A percentile compares a stretch with the other conserved stretches of the same genome.
Conservation (phyloP, 2,329 filamentous ascomycete genomes). For the Thelonectria discophora region DNA sequence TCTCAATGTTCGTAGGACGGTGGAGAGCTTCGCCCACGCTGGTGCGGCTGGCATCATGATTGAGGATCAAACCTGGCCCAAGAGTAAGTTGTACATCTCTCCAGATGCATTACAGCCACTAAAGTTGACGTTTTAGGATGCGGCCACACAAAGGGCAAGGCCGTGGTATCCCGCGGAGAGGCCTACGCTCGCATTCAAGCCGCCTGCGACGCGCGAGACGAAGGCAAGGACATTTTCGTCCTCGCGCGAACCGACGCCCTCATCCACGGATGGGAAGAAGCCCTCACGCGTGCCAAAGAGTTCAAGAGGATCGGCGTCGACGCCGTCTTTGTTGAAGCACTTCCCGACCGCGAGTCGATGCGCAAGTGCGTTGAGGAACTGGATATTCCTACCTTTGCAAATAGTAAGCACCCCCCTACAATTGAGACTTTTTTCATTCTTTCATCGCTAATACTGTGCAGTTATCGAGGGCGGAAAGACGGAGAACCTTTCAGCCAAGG, state of each 20-base stretch:
- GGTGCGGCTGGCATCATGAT: constrained; percentile 53
- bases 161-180: constrained; percentile 55
- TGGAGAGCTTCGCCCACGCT: constrained; percentile 51
- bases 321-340: constrained; percentile 53
- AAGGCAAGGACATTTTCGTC: constrained; percentile 56
- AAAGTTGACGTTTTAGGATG: constrained; percentile 28
- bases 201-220: constrained; percentile 54
- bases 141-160: constrained; percentile 56
- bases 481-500: constrained; percentile 46
- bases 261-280: constrained; percentile 55
- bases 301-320: constrained; percentile 55
- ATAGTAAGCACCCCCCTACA: constrained; percentile 34
- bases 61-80: constrained; percentile 60
- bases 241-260: constrained; percentile 55
- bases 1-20: constrained; percentile 56
- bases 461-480: constrained; percentile 48
- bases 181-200: constrained; percentile 56
- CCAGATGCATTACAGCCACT: no score
- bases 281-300: constrained; percentile 51
- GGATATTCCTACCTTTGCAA: constrained; percentile 53
- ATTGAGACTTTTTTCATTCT: background rate
- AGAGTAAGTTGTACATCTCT: constrained; percentile 29
- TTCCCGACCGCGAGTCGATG: constrained; percentile 55
- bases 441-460: background rate
- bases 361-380: constrained; percentile 47